Conservation (phyloP, 164 flowering plant genomes). For the Cinnamomum chago region DNA sequence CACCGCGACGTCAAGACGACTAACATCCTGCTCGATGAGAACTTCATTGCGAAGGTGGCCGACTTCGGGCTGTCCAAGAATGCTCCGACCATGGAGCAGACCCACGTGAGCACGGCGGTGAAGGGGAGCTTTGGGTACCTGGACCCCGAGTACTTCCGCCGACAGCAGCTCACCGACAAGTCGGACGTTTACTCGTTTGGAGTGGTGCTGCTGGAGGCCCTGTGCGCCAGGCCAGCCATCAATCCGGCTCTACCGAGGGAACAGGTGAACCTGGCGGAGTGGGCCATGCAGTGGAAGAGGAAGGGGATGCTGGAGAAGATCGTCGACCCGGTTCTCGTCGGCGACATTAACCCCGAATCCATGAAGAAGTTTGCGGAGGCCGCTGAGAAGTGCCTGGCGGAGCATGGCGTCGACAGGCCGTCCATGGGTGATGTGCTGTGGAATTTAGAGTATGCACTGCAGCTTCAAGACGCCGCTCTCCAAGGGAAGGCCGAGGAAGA, state of each 20-base stretch:
- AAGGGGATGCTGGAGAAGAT: slow-evolving; percentile 25
- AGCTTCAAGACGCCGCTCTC: slow-evolving; percentile 14
- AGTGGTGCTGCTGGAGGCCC: slow-evolving; percentile 17
- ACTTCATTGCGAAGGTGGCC: slow-evolving; percentile 19
- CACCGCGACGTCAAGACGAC: slow-evolving; percentile 27
- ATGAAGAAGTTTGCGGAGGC: slow-evolving; percentile 25
- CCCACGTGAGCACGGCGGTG: slow-evolving; percentile 24
- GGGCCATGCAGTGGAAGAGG: slow-evolving; percentile 26
- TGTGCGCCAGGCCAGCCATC: slow-evolving; percentile 23
- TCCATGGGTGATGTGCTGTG: slow-evolving; percentile 25
- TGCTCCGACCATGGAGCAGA: slow-evolving; percentile 20
- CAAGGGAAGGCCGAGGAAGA: slow-evolving; percentile 2
- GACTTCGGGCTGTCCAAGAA: slow-evolving; percentile 24
- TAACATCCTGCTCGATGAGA: slow-evolving; percentile 20
- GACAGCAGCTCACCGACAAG: slow-evolving; percentile 22
- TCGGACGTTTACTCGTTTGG: slow-evolving; percentile 25
- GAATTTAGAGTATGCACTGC: slow-evolving; percentile 25
- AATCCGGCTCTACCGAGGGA: slow-evolving; percentile 24
- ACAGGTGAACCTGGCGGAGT: slow-evolving; percentile 26
- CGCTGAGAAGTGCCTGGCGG: slow-evolving; percentile 22
- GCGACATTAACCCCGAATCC: slow-evolving; percentile 12
- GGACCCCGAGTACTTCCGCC: slow-evolving; percentile 21
- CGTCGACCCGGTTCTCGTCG: slow-evolving; percentile 12
- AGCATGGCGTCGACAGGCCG: slow-evolving; percentile 22
- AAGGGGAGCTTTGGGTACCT: slow-evolving; percentile 24